Conservation (phyloP, 75 land plant genomes). For the Sequoiadendron giganteum region DNA sequence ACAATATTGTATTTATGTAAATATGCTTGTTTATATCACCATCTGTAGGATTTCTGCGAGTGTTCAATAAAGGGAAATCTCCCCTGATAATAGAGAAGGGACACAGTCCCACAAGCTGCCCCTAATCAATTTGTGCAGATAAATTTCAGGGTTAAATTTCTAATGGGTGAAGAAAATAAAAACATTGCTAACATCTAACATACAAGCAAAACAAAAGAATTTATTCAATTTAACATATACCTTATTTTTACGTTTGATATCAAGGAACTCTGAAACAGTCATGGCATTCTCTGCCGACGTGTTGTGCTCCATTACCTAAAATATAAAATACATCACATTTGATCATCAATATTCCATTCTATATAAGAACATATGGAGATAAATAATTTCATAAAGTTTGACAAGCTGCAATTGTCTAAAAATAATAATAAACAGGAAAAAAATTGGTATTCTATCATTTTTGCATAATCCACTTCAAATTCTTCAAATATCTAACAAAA, state of each 20-base stretch:
- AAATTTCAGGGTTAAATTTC: too few species aligned
- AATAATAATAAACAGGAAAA: neutral
- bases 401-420: neutral
- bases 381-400: neutral
- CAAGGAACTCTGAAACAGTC: slow-evolving; percentile 82
- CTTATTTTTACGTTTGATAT: slow-evolving; percentile 87
- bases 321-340: neutral
- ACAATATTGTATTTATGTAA: too few species aligned
- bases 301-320: slow-evolving; percentile 85
- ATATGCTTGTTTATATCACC: too few species aligned
- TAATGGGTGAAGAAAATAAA: neutral
- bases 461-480: neutral
- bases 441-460: neutral
- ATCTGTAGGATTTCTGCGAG: too few species aligned
- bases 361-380: neutral
- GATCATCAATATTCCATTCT: neutral
- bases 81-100: too few species aligned
- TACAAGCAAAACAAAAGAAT: neutral
- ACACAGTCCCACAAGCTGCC: too few species aligned
- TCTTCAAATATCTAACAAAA: neutral
- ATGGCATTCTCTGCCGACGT: slow-evolving; percentile 75
- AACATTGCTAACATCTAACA: neutral
- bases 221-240: slow-evolving; percentile 37
- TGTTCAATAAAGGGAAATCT: too few species aligned
- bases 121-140: too few species aligned